These are phyloP conservation scores for Candida hungchunana DNA, from an alignment of 805 yeast genomes.

Conservation along the genomic window DNA sequence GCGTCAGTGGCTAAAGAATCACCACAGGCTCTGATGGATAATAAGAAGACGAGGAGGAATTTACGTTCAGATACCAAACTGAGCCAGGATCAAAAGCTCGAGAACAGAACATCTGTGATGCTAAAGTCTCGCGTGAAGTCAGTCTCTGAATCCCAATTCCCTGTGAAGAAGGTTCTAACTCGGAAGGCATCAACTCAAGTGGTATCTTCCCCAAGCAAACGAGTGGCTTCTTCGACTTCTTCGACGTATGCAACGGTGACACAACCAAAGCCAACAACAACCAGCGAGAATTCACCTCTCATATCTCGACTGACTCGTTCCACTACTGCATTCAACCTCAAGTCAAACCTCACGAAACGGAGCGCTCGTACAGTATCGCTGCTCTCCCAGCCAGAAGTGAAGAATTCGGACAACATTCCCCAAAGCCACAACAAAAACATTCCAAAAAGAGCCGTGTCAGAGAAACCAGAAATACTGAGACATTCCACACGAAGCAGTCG, in stretches of 20 bases:
- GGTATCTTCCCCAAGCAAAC: constrained; percentile 11
- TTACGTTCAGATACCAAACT: not conserved
- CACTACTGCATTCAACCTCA: constrained; percentile 22
- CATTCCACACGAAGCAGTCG: constrained; percentile 21
- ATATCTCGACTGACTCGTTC: constrained; percentile 24
- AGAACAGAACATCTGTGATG: constrained; percentile 9
- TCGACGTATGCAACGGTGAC: no score
- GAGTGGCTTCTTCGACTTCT: constrained; percentile 5
- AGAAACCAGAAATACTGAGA: constrained; percentile 5
- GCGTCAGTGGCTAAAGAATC: not conserved
- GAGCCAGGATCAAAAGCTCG: not conserved
- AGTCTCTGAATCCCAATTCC: constrained; percentile 1
- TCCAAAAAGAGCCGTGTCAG: constrained; percentile 15
- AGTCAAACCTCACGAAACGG: not conserved
- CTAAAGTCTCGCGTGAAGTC: constrained; percentile 5
- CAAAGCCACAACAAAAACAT: constrained; percentile 4
- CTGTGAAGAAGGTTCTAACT: constrained; percentile 3
- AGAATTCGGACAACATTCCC: constrained; percentile 10
- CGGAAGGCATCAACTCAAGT: constrained; percentile 9
- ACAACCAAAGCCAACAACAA: constrained; percentile 2
- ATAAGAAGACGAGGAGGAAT: constrained; percentile 2
- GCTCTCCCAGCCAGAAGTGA: constrained; percentile 4
- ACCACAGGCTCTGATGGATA: constrained; percentile 3
- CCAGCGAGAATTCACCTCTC: constrained; percentile 18
- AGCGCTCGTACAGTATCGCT: no score